Conservation (phyloP, 2,329 filamentous ascomycete species). For the Aspergillus ibericus region DNA sequence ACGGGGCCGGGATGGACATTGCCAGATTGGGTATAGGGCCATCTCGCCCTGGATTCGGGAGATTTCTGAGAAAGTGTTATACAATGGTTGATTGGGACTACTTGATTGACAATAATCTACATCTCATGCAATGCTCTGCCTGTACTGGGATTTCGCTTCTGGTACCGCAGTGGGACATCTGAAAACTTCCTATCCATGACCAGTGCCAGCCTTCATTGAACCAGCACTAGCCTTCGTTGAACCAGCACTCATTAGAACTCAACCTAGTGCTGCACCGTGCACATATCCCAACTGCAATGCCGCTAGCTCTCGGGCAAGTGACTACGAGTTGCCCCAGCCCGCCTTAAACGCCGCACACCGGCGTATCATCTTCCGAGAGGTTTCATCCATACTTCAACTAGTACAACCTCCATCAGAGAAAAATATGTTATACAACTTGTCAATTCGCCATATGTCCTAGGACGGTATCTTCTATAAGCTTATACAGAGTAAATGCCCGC, state of each 20-base stretch:
- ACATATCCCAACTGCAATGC: background rate
- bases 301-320: background rate
- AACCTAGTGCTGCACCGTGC: background rate
- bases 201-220: too few relatives aligned
- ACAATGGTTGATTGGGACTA: background rate
- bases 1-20: background rate
- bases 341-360: background rate
- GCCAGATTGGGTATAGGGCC: slow-evolving; percentile 2
- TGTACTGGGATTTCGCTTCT: background rate
- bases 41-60: background rate
- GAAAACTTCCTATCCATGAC: background rate
- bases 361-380: background rate
- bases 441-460: slow-evolving; percentile 36
- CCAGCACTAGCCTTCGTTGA: too few relatives aligned
- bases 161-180: background rate
- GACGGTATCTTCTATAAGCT: slow-evolving; percentile 41
- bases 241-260: too few relatives aligned
- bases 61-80: background rate
- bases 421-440: slow-evolving; percentile 40
- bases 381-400: background rate
- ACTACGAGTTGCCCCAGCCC: background rate
- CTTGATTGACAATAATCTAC: background rate
- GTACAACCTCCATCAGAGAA: background rate
- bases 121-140: background rate
- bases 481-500: slow-evolving; percentile 38